phyloP scores from a whole-genome alignment of 257 asterid species.

The Penstemon newberryi region DNA sequence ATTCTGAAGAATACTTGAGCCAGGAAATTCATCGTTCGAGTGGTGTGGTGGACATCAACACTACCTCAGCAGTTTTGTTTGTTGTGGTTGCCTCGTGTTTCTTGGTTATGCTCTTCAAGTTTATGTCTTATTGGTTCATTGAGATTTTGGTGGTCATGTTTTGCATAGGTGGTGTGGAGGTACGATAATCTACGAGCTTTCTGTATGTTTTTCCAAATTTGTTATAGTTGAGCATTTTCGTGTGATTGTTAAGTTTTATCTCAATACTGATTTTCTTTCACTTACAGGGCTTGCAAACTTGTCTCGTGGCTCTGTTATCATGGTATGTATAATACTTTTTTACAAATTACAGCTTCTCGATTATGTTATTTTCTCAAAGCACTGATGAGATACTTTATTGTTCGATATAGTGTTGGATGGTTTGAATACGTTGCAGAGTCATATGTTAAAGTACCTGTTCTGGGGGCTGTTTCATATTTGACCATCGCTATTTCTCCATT shows the following conservation, averaged over 20 bases:
- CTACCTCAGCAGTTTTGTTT: constrained; percentile 70
- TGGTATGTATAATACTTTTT: constrained; percentile 55
- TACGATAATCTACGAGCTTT: constrained; percentile 26
- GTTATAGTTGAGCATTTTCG: not conserved
- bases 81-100: constrained; percentile 90
- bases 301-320: constrained; percentile 85
- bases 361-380: constrained; percentile 11
- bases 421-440: constrained; percentile 69
- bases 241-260: not conserved
- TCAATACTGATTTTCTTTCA: constrained; percentile 33
- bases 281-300: constrained; percentile 87
- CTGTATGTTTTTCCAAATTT: not conserved
- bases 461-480: constrained; percentile 87
- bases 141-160: constrained; percentile 92
- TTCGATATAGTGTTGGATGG: constrained; percentile 82
- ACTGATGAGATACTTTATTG: constrained; percentile 29
- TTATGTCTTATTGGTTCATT: constrained; percentile 84
- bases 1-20: constrained; percentile 59
- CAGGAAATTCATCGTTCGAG: constrained; percentile 37
- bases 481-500: constrained; percentile 85
- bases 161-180: constrained; percentile 94
- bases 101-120: constrained; percentile 86
- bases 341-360: no score
- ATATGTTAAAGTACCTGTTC: constrained; percentile 67
- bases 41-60: constrained; percentile 75